A percentile compares a stretch with the other conserved stretches of the same genome.
Conservation (phyloP, 106 monocot genomes). For the Triglochin maritima region DNA sequence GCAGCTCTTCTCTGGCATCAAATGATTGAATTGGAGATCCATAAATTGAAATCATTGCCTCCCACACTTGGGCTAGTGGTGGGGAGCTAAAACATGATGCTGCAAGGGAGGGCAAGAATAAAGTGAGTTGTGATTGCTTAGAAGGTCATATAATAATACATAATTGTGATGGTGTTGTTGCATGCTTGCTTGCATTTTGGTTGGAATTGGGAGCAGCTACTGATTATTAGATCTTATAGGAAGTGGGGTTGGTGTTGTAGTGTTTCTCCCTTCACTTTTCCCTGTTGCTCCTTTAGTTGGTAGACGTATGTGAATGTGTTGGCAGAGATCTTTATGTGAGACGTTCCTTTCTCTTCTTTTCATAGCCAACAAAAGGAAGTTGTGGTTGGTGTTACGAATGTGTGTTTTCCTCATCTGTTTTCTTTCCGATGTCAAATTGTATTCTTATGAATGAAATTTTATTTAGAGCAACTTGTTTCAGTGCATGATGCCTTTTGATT, state of each 20-base stretch:
- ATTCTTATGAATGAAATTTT: no score
- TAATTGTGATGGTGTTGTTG: neutral
- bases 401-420: no score
- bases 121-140: neutral
- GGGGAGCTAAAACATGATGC: neutral
- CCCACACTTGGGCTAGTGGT: neutral
- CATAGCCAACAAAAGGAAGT: neutral
- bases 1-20: no score
- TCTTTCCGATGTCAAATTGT: no score
- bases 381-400: neutral
- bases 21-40: no score
- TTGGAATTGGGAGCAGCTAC: neutral
- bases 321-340: neutral
- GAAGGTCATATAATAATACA: neutral
- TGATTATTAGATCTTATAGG: neutral
- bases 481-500: no score
- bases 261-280: neutral
- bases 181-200: neutral
- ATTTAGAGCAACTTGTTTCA: no score
- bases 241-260: neutral
- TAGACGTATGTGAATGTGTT: neutral
- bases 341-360: neutral
- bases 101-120: neutral
- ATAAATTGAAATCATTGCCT: no score
- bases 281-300: neutral